Evolutionary conservation across 208 protist species (phyloP), one percentile per base, ranked within the genome.

Genomic region (Trypanosoma lewisi): DNA sequence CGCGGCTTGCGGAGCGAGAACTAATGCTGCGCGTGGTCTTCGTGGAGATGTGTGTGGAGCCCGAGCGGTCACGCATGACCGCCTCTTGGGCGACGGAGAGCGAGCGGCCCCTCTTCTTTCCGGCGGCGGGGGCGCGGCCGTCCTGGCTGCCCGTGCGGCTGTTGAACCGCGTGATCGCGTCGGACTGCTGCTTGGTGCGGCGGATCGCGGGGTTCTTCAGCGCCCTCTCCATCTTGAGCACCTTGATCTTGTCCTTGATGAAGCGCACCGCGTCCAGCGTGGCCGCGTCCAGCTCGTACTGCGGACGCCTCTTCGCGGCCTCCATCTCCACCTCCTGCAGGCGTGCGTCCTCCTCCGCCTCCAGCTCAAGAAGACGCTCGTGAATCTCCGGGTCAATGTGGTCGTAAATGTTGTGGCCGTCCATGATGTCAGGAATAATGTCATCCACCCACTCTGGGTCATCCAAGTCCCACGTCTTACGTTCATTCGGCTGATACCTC

Each of bases 401-500:
- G 83, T 99, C 99, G 39, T 94, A 89, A 74, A 99, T 98, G 77
- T 99, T 99, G 80, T 99, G 98, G 47, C 99, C 99, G 69, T 99
- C 95, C 82, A 99, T 96, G 72, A 99, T 99, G 75, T 99, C 98
- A 2, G 99, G 99, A 47, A 99, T 98, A 45, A 91, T 86, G 74
- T 99, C 99, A 37, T 98, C 92, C 25, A 93, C 94, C 98, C 98
- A 99, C 48, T 98, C 97, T 4, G 93, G 83, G 64, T 98, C 78
- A 50, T 94, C 87, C 23, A 99, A 76, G 42, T 94, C 78, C 82
- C 90, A 97, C 27, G 87, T 86, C 60, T 97, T 94, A 52, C 89
- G 83, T 28, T 87, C 80, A 59, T 98, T 94, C 8, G 78, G 39
- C 63, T 88, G 78, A 73, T 98, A 99, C 57, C 86, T 80, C 8